A percentile compares a stretch with the other conserved stretches of the same genome.
Conservation (phyloP, 2,329 filamentous ascomycete species). For the Paraphaeosphaeria minitans region DNA sequence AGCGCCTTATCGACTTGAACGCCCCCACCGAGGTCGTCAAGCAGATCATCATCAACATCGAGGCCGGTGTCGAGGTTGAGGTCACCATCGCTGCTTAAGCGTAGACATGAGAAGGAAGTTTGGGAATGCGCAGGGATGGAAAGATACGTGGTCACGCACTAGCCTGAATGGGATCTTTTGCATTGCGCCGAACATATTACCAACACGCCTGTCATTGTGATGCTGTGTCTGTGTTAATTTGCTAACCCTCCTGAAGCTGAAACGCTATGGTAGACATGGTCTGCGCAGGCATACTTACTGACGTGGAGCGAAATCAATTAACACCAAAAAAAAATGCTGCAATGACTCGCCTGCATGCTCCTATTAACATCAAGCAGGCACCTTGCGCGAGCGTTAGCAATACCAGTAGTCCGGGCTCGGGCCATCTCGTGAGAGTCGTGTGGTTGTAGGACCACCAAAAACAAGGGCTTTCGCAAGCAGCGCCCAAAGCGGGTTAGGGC, state of each 20-base stretch:
- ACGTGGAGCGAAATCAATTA: background rate
- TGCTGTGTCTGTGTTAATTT: background rate
- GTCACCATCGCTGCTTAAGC: slow-evolving; percentile 84
- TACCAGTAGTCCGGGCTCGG: background rate
- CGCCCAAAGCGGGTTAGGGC: slow-evolving; percentile 1
- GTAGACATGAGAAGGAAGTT: slow-evolving; percentile 22
- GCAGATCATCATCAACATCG: slow-evolving; percentile 96
- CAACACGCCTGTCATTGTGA: background rate
- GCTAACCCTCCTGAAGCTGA: background rate
- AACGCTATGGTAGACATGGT: background rate
- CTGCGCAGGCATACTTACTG: background rate
- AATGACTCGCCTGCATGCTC: background rate
- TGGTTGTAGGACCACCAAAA: slow-evolving; percentile 4
- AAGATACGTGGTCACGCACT: slow-evolving; percentile 35
- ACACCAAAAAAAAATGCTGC: background rate
- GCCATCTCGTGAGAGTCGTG: slow-evolving; percentile 6
- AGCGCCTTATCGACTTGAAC: slow-evolving; percentile 97
- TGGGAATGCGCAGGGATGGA: slow-evolving; percentile 20
- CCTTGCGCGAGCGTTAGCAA: background rate
- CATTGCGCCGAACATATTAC: slow-evolving; percentile 25
- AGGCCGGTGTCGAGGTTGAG: slow-evolving; percentile 91
- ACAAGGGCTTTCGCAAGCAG: slow-evolving; percentile 7
- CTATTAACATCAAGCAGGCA: background rate
- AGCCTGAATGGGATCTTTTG: slow-evolving; percentile 25
- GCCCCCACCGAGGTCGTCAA: slow-evolving; percentile 97